Conservation (phyloP, 768 basidiomycete genomes). For the Leccinum pellstonianum region DNA sequence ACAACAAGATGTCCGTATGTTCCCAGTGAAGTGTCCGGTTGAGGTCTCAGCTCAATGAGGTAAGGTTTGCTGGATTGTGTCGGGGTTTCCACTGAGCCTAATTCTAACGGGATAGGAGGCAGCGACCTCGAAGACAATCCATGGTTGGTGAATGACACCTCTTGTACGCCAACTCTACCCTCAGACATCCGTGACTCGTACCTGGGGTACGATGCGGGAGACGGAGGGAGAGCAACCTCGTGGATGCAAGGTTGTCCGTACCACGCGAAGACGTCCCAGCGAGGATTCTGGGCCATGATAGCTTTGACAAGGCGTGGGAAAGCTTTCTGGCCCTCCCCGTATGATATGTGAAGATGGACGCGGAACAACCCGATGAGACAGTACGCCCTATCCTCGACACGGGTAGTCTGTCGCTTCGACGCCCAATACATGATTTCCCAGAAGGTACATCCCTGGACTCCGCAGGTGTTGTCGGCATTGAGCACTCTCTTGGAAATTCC, state of each 20-base stretch:
- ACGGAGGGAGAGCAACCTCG: conserved; percentile 14
- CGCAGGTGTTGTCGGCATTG: neutral
- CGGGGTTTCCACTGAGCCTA: neutral
- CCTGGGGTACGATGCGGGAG: conserved; percentile 11
- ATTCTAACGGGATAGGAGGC: conserved; percentile 2
- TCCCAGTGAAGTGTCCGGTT: neutral
- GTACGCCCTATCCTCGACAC: conserved; percentile 25
- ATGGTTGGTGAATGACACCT: conserved; percentile 1
- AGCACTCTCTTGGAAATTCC: conserved; percentile 2
- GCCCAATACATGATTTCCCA: conserved; percentile 23
- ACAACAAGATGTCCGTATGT: conserved; percentile 1
- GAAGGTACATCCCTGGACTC: neutral
- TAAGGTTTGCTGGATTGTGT: neutral
- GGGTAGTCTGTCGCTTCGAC: conserved; percentile 21
- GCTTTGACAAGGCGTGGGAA: conserved; percentile 18
- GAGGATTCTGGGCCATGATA: neutral
- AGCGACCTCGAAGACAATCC: conserved; percentile 5
- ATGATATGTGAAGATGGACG: conserved; percentile 18
- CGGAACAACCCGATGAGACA: conserved; percentile 20
- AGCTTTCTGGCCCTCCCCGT: conserved; percentile 23
- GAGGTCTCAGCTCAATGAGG: neutral
- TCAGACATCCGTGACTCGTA: conserved; percentile 1
- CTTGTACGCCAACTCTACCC: conserved; percentile 1
- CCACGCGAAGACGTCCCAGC: conserved; percentile 18
- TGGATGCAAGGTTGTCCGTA: conserved; percentile 9